Conservation (phyloP, 148 eudicot genomes). For the Chenopodium formosanum region DNA sequence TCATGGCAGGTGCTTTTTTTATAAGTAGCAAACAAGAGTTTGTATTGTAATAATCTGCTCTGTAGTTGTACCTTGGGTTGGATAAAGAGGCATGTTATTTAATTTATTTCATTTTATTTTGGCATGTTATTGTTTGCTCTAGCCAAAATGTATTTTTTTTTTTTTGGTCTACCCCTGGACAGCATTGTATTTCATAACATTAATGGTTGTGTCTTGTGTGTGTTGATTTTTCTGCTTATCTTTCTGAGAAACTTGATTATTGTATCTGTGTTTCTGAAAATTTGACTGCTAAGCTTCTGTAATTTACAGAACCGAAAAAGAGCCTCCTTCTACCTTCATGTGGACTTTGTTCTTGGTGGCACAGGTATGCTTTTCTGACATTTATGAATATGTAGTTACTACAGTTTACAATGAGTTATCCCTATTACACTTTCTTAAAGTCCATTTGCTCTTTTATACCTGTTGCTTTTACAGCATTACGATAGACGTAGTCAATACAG, state of each 20-base stretch:
- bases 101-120: background rate
- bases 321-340: constrained; percentile 89
- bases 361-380: constrained; percentile 53
- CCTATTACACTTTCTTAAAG: background rate
- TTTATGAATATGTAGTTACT: background rate
- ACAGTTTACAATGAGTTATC: background rate
- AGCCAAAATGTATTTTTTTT: background rate
- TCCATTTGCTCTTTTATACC: background rate
- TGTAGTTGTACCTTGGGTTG: background rate
- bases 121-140: background rate
- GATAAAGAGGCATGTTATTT: too few relatives aligned
- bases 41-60: background rate
- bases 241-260: background rate
- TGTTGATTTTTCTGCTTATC: background rate
- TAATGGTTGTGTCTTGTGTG: background rate
- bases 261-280: background rate
- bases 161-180: background rate
- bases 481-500: constrained; percentile 79
- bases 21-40: too few relatives aligned
- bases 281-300: background rate
- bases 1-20: background rate
- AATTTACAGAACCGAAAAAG: constrained; percentile 63
- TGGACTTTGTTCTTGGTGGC: constrained; percentile 90
- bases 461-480: constrained; percentile 63
- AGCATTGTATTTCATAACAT: background rate